Percentiles rank a stretch among this genome's conserved stretches.
phyloP scores from a whole-genome alignment of 441 rosid genomes.

The Aleurites moluccanus region DNA sequence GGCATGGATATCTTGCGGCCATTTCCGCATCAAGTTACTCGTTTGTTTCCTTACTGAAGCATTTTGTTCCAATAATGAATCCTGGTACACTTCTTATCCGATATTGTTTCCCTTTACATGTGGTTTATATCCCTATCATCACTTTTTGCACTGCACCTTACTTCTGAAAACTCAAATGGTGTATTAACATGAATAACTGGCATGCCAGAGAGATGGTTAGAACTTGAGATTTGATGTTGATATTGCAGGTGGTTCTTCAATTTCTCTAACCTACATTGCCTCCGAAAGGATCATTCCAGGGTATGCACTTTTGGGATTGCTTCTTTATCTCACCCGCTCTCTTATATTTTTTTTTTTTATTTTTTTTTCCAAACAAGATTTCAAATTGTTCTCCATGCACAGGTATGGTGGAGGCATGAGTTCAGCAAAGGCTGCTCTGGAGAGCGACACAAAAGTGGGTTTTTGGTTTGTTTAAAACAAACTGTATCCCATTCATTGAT shows the following conservation, averaged over 20 bases:
- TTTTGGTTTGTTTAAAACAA: not conserved
- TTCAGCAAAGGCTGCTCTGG: conserved; percentile 96
- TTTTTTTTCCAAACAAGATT: not conserved
- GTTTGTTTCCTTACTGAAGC: conserved; percentile 72
- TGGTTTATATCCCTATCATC: not conserved
- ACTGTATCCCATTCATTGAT: not conserved
- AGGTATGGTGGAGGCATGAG: conserved; percentile 99
- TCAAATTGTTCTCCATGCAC: conserved; percentile 6
- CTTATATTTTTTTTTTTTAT: not conserved
- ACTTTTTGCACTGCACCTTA: not conserved
- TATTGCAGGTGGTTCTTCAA: conserved; percentile 71
- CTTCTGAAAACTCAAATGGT: not conserved
- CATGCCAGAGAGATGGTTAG: not conserved
- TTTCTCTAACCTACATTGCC: conserved; percentile 94
- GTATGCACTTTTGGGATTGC: conserved; percentile 34
- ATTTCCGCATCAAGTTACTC: conserved; percentile 95
- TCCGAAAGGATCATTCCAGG: conserved; percentile 97
- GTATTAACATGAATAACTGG: too few relatives aligned
- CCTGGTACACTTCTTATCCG: conserved; percentile 47
- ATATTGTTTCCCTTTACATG: not conserved
- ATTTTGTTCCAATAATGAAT: conserved; percentile 92
- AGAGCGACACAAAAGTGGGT: conserved; percentile 87
- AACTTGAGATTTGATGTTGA: conserved; percentile 12
- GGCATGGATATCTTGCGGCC: conserved; percentile 90
- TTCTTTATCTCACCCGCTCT: not conserved